Evolutionary conservation across 2,329 filamentous ascomycete species (phyloP).

Genomic region (Pseudogymnoascus sp.): DNA sequence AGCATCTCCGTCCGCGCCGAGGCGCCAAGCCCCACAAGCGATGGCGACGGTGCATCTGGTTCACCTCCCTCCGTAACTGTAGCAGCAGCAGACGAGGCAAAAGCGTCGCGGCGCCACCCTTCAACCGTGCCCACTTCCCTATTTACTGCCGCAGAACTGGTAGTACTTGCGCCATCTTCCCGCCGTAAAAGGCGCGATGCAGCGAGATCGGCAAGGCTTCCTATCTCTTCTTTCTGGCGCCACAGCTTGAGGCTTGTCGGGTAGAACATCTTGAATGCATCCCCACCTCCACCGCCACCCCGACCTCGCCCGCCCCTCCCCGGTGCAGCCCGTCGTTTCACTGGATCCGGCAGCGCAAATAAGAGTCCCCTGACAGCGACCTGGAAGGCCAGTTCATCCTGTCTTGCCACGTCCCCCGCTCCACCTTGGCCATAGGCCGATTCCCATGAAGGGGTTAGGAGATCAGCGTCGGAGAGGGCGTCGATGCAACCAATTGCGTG

Average conservation of each 20-base stretch:
- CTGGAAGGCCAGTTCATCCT: constrained; percentile 93
- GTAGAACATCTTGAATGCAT: constrained; percentile 87
- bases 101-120: constrained; percentile 26
- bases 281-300: constrained; percentile 34
- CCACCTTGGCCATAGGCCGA: constrained; percentile 56
- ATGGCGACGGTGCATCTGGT: constrained; percentile 29
- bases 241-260: constrained; percentile 79
- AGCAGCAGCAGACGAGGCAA: constrained; percentile 2
- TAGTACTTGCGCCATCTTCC: constrained; percentile 35
- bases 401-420: constrained; percentile 69
- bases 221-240: constrained; percentile 75
- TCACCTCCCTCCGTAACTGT: constrained; percentile 11
- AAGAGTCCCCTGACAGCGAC: constrained; percentile 80
- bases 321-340: constrained; percentile 56
- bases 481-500: constrained; percentile 81
- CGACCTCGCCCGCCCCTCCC: constrained; percentile 33
- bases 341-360: constrained; percentile 78
- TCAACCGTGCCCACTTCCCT: constrained; percentile 32
- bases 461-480: constrained; percentile 77
- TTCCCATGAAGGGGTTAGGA: constrained; percentile 70
- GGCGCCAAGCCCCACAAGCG: constrained; percentile 51
- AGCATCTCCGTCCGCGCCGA: constrained; percentile 68
- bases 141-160: constrained; percentile 40
- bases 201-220: constrained; percentile 65
- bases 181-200: constrained; percentile 55